phyloP scores from a whole-genome alignment of 768 basidiomycete genomes.

The Antrodiella citrinella region DNA sequence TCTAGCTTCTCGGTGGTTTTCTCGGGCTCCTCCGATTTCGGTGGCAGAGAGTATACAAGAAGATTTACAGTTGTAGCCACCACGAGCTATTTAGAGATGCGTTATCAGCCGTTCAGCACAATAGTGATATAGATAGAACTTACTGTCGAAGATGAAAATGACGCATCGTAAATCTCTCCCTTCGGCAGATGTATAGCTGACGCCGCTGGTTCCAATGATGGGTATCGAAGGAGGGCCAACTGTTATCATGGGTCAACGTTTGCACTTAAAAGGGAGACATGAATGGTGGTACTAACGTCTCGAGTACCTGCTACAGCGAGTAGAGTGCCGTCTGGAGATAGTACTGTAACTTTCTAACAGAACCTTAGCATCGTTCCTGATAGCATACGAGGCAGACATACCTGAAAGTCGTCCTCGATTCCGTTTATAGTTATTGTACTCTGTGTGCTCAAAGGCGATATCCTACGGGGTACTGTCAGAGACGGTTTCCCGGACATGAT shows the following conservation, averaged over 20 bases:
- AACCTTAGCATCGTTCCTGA: conserved; percentile 6
- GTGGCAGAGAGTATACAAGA: conserved; percentile 52
- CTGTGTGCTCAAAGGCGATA: conserved; percentile 43
- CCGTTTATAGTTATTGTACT: conserved; percentile 47
- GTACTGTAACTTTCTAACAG: conserved; percentile 77
- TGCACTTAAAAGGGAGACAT: not conserved
- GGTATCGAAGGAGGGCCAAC: conserved; percentile 20
- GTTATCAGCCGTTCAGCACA: not conserved
- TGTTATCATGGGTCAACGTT: no score
- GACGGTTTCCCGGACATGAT: no score
- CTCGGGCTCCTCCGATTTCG: conserved; percentile 23
- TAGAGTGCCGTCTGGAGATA: conserved; percentile 61
- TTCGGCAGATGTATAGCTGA: conserved; percentile 43
- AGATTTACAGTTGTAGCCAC: conserved; percentile 59
- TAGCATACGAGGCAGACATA: conserved; percentile 24
- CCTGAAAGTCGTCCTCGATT: conserved; percentile 75
- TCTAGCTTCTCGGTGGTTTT: conserved; percentile 33
- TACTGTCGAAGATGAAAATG: conserved; percentile 65
- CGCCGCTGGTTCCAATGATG: conserved; percentile 29
- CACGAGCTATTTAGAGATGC: conserved; percentile 42
- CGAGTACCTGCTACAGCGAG: conserved; percentile 69
- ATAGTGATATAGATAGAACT: conserved; percentile 13
- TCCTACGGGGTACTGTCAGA: no score
- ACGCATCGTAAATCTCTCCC: conserved; percentile 81
- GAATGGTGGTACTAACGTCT: conserved; percentile 38